Percentiles rank a stretch among this genome's conserved stretches.
Conservation (phyloP, 1,284 basidiomycete species). For the Farysia itapuensis region DNA sequence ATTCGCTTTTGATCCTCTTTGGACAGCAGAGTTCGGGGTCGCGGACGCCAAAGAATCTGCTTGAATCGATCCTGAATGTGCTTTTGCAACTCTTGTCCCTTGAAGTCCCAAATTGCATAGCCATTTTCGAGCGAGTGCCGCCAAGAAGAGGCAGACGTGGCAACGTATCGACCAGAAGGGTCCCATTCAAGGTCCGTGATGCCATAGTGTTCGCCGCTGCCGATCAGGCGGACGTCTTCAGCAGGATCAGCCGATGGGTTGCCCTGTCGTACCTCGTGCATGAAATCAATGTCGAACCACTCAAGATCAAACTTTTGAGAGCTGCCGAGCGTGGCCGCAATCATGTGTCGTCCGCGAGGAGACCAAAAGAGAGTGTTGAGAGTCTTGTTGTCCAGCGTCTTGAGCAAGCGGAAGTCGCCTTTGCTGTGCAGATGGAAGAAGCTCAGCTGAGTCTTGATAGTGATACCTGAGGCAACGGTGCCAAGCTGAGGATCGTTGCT, state of each 20-base stretch:
- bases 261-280: conserved; percentile 65
- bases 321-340: conserved; percentile 92
- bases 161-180: conserved; percentile 89
- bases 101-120: conserved; percentile 96
- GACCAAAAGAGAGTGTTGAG: conserved; percentile 98
- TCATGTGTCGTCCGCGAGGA: conserved; percentile 90
- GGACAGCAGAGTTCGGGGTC: conserved; percentile 80
- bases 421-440: conserved; percentile 97
- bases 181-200: conserved; percentile 99
- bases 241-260: conserved; percentile 70
- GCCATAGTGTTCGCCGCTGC: conserved; percentile 91
- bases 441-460: conserved; percentile 92
- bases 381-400: conserved; percentile 79
- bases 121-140: conserved; percentile 94
- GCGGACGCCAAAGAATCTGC: conserved; percentile 97
- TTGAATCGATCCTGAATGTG: conserved; percentile 92
- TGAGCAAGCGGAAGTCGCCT: conserved; percentile 90
- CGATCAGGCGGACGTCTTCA: conserved; percentile 79
- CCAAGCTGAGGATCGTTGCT: conserved; percentile 91
- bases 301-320: conserved; percentile 95
- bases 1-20: conserved; percentile 88
- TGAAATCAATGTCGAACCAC: conserved; percentile 98
- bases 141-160: conserved; percentile 93
- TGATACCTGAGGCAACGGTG: conserved; percentile 80
- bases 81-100: conserved; percentile 86